Base-by-base conservation (phyloP, 306 rosid species). In the Cyclanthera cordifolia region DNA sequence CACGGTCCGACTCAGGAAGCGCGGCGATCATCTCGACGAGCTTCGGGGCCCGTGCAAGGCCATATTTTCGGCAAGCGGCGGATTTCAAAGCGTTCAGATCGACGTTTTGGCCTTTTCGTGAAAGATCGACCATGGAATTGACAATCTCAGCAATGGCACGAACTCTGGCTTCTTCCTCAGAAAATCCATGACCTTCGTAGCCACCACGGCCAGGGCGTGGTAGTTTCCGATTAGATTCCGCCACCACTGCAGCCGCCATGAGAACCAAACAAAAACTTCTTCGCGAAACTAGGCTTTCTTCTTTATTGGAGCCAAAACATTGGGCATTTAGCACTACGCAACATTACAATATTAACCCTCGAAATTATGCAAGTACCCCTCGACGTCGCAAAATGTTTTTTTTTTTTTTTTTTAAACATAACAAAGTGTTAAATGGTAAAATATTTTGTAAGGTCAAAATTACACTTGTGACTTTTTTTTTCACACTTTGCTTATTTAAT, bases 1-100 rank as follows among this genome's bases (percentile, higher is more conserved):
- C 91, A 1, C 94, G 87, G 65, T 90, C 96, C 19, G 96, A 82
- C 10, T 93, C 99, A 0, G 96, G 99, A 5, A 90, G 78, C 1
- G 96, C 91, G 0, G 99, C 96, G 11, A 93, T 93, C 99, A 93
- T 93, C 82, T 93, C 96, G 0, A 93, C 96, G 5, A 90, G 91
- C 86, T 93, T 93, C 3, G 99, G 95, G 5, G 96, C 96, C 7
- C 99, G 95, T 4, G 96, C 55, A 53, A 93, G 96, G 46, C 99
- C 99, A 63, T 90, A 93, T 80, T 93, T 93, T 30, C 99, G 94
- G 82, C 96, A 93, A 16, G 95, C 99, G 6, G 91, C 76, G 78
- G 99, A 87, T 56, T 93, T 90, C 39, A 93, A 88, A 4, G 94
- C 86, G 61, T 93, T 93, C 32, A 93, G 88, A 78, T 93, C 95